A percentile compares a stretch with the other conserved stretches of the same genome.
These are phyloP conservation scores for Massospora cicadina DNA, from an alignment of 371 early-diverging fungal genomes.

Conservation along the genomic window DNA sequence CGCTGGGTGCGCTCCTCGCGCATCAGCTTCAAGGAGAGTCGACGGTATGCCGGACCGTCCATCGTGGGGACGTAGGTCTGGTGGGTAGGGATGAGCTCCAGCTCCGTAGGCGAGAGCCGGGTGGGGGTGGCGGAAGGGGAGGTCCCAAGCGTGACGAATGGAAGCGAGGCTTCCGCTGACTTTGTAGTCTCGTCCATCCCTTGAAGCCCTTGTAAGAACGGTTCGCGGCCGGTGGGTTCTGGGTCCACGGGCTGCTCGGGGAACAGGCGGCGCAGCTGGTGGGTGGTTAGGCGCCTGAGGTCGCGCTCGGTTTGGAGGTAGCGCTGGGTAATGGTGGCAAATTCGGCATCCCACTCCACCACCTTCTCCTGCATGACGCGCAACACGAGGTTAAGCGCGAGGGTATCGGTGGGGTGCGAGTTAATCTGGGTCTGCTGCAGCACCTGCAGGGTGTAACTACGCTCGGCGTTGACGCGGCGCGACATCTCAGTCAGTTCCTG, in stretches of 20 bases:
- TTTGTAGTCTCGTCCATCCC: neutral
- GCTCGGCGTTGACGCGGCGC: conserved; percentile 47
- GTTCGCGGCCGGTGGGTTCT: neutral
- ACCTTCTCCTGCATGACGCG: conserved; percentile 58
- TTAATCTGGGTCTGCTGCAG: conserved; percentile 61
- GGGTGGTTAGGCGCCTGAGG: conserved; percentile 37
- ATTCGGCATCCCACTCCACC: conserved; percentile 60
- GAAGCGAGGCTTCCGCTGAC: neutral
- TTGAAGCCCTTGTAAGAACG: neutral
- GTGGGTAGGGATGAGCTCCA: neutral
- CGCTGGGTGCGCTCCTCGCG: conserved; percentile 20
- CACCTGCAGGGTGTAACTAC: conserved; percentile 51
- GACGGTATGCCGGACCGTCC: conserved; percentile 29
- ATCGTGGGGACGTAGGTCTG: conserved; percentile 15
- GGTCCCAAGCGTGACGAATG: neutral
- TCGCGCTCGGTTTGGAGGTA: conserved; percentile 62
- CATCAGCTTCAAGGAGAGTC: conserved; percentile 40
- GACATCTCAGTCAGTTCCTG: conserved; percentile 37
- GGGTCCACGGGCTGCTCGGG: conserved; percentile 21
- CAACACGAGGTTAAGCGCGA: conserved; percentile 56
- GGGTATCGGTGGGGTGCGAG: conserved; percentile 52
- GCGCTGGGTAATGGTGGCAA: conserved; percentile 45
- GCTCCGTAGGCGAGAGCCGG: neutral
- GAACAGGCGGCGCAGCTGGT: conserved; percentile 42
- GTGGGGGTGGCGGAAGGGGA: neutral